phyloP scores from a whole-genome alignment of 2,329 filamentous ascomycete species.

The Colletotrichum graminicola region DNA sequence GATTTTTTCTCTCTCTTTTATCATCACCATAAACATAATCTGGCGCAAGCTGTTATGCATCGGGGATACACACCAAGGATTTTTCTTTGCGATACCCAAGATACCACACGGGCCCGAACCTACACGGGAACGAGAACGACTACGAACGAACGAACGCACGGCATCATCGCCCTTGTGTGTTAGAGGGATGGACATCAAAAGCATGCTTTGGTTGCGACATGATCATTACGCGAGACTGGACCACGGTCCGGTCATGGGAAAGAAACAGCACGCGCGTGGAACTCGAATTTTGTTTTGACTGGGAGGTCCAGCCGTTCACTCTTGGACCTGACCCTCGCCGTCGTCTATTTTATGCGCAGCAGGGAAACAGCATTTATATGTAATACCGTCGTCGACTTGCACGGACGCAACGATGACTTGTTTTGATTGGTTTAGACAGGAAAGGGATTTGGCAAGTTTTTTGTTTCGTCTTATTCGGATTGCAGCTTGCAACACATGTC shows the following conservation, averaged over 20 bases:
- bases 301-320: background rate
- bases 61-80: constrained; percentile 38
- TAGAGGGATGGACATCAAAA: constrained; percentile 35
- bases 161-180: constrained; percentile 27
- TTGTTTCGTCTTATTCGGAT: constrained; percentile 4
- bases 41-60: constrained; percentile 42
- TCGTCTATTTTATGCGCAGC: background rate
- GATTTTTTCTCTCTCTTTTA: constrained; percentile 39
- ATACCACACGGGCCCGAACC: constrained; percentile 33
- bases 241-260: constrained; percentile 27
- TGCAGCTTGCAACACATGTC: background rate
- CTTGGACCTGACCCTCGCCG: background rate
- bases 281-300: constrained; percentile 19
- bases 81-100: constrained; percentile 44
- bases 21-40: constrained; percentile 42
- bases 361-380: constrained; percentile 16
- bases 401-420: background rate
- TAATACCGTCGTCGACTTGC: constrained; percentile 18
- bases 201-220: constrained; percentile 38
- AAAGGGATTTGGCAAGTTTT: background rate
- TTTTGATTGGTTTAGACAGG: constrained; percentile 6
- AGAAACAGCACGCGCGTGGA: constrained; percentile 16
- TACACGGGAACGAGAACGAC: constrained; percentile 34
- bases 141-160: constrained; percentile 40
- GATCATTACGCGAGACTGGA: constrained; percentile 25